Evolutionary conservation across 441 rosid genomes (phyloP).

Genomic region (Codiaeum variegatum): DNA sequence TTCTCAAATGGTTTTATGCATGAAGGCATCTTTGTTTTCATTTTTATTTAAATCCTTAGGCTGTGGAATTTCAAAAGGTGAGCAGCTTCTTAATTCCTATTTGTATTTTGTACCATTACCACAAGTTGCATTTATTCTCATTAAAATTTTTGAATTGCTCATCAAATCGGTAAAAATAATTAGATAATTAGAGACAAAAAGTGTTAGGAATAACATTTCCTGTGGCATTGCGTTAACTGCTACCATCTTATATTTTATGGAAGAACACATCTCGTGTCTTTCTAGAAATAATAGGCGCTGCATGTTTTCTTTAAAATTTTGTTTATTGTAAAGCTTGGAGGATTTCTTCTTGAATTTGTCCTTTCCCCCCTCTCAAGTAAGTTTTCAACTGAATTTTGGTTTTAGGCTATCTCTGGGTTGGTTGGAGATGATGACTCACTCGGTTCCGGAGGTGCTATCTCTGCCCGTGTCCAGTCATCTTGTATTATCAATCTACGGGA

Average conservation of each 20-base stretch:
- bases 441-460: conserved; percentile 62
- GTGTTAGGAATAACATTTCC: neutral
- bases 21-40: neutral
- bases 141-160: neutral
- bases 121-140: neutral
- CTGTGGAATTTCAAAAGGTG: neutral
- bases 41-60: neutral
- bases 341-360: neutral
- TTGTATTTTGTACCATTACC: neutral
- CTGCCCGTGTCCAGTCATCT: conserved; percentile 82
- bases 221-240: neutral
- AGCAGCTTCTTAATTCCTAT: neutral
- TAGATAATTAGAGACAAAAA: neutral
- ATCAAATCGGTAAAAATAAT: neutral
- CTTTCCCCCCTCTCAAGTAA: neutral
- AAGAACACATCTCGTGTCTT: neutral
- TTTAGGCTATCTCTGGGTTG: conserved; percentile 83
- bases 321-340: neutral
- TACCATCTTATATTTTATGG: neutral
- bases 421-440: conserved; percentile 84
- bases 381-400: conserved; percentile 20
- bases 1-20: neutral
- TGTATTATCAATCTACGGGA: conserved; percentile 81
- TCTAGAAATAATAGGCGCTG: neutral
- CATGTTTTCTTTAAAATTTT: neutral